Conservation (phyloP, 345 rosid genomes). For the Eucalyptus tenuipes region DNA sequence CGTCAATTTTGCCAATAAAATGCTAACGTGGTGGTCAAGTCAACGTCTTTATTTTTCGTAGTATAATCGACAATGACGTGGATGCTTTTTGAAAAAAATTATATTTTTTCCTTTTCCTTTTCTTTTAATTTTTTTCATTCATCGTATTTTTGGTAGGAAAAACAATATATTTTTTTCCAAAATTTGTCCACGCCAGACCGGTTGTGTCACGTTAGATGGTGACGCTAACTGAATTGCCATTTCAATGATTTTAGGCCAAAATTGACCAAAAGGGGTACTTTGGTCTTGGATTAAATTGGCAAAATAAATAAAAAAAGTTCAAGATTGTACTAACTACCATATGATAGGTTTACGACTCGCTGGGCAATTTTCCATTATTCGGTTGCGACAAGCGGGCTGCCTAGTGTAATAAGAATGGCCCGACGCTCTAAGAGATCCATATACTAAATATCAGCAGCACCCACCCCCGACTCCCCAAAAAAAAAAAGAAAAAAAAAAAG, state of each 20-base stretch:
- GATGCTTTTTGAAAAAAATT: no score
- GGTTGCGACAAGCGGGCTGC: rapidly evolving
- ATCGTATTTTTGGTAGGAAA: neutral
- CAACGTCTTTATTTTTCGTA: rapidly evolving
- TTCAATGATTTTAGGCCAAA: no score
- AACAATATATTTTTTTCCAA: no score
- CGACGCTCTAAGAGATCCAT: neutral
- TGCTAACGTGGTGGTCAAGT: no score
- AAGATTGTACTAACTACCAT: rapidly evolving
- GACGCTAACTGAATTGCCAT: rapidly evolving
- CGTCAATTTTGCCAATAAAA: no score
- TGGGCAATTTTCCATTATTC: neutral
- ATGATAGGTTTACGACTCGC: rapidly evolving
- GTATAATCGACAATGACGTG: rapidly evolving
- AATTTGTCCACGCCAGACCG: rapidly evolving
- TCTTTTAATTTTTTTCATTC: rapidly evolving
- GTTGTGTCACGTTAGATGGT: rapidly evolving
- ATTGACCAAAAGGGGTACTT: rapidly evolving
- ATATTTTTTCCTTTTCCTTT: no score
- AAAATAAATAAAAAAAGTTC: no score
- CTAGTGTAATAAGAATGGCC: neutral
- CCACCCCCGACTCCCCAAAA: no score
- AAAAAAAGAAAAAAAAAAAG: no score
- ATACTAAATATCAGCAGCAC: neutral
- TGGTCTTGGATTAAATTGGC: no score